Evolutionary conservation across 768 basidiomycete genomes (phyloP).

Genomic region (Candolleomyces efflorescens): DNA sequence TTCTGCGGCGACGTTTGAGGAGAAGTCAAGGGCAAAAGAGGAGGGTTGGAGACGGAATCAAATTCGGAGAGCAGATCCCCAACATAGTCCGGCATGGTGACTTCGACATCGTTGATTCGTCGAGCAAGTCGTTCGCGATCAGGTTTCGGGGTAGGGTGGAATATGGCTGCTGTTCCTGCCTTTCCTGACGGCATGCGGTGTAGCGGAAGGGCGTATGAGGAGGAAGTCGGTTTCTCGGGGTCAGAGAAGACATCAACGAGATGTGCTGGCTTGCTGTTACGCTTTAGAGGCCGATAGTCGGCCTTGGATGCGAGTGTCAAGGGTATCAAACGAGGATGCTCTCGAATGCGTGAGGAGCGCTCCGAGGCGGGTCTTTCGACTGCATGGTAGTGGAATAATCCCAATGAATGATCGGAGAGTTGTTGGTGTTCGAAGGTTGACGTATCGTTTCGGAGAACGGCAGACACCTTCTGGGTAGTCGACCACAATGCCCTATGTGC

Average conservation of each 20-base stretch:
- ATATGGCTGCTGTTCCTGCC: neutral
- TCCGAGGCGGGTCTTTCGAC: neutral
- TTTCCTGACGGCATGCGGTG: neutral
- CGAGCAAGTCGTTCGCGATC: neutral
- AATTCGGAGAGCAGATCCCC: slow-evolving; percentile 39
- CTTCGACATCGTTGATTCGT: slow-evolving; percentile 22
- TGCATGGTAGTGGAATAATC: neutral
- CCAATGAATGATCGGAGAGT: neutral
- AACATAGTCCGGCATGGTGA: slow-evolving; percentile 41
- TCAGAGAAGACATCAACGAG: neutral
- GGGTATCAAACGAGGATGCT: neutral
- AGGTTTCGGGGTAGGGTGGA: neutral
- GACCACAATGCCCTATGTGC: slow-evolving; percentile 13
- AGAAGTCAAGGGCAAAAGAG: neutral
- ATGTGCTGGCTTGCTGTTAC: neutral
- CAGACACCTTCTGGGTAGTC: slow-evolving; percentile 3
- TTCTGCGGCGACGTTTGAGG: neutral
- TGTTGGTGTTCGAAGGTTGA: neutral
- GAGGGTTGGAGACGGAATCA: slow-evolving; percentile 18
- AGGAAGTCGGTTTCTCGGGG: too few species aligned
- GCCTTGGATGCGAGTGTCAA: slow-evolving; percentile 2
- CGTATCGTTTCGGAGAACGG: neutral
- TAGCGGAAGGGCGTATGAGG: too few species aligned
- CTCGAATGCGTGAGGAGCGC: neutral
- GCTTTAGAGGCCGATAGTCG: neutral